A percentile compares a stretch with the other conserved stretches of the same genome.
Conservation (phyloP, 2,329 filamentous ascomycete species). For the Phoma sp. region DNA sequence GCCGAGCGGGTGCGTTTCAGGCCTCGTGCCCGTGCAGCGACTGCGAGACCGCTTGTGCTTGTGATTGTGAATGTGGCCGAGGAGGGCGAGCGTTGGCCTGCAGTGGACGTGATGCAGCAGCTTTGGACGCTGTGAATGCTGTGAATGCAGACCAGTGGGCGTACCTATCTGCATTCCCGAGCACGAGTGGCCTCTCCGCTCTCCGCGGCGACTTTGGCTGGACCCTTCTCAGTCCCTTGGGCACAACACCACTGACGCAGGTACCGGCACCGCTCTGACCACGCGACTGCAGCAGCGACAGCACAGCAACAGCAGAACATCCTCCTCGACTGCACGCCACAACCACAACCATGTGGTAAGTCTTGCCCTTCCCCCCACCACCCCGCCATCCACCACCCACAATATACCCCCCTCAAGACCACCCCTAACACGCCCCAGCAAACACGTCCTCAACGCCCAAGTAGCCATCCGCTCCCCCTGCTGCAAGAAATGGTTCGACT, state of each 20-base stretch:
- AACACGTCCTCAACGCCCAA: slow-evolving; percentile 98
- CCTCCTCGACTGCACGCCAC: neutral
- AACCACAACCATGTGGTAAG: slow-evolving; percentile 35
- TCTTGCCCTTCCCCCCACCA: slow-evolving; percentile 12
- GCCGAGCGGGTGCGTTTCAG: slow-evolving; percentile 32
- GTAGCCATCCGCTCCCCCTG: slow-evolving; percentile 94
- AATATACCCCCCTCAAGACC: neutral
- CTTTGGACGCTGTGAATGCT: neutral
- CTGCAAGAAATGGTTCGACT: slow-evolving; percentile 99
- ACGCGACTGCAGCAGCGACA: neutral
- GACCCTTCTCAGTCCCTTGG: too few relatives aligned
- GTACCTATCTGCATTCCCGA: neutral
- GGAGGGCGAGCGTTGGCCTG: neutral
- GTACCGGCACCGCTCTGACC: neutral
- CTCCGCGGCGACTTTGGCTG: too few relatives aligned
- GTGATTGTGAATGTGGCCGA: neutral
- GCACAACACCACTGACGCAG: too few relatives aligned
- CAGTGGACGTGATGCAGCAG: neutral
- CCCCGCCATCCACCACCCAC: slow-evolving; percentile 25
- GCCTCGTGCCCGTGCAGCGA: slow-evolving; percentile 1
- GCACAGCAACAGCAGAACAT: neutral
- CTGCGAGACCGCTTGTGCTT: neutral
- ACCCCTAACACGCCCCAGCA: slow-evolving; percentile 61
- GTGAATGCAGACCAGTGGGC: too few relatives aligned
- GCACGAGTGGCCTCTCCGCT: too few relatives aligned